Evolutionary conservation across 352 stramenopile genomes (phyloP).

Genomic region (Phytopythium chamaehyphon): DNA sequence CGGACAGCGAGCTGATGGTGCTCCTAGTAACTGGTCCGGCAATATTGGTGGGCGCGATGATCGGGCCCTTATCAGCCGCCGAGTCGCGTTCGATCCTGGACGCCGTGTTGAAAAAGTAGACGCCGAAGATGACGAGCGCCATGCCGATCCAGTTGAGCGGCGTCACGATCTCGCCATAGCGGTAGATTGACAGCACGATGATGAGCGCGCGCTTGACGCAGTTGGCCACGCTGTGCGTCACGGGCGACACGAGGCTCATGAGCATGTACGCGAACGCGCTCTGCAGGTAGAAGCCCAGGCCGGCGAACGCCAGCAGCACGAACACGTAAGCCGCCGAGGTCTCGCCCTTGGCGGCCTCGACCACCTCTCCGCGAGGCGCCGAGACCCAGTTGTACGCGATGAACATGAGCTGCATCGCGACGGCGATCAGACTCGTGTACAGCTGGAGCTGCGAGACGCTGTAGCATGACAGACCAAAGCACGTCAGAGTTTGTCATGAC

Average conservation of each 20-base stretch:
- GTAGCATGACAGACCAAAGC: no score
- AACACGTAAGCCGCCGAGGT: constrained; percentile 43
- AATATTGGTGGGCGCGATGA: constrained; percentile 23
- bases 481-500: no score
- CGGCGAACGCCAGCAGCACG: constrained; percentile 55
- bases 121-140: constrained; percentile 79
- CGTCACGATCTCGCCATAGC: constrained; percentile 86
- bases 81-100: constrained; percentile 60
- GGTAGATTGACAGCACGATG: constrained; percentile 89
- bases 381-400: constrained; percentile 65
- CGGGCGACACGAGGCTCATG: constrained; percentile 89
- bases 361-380: constrained; percentile 19
- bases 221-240: constrained; percentile 90
- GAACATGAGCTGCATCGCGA: constrained; percentile 81
- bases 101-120: constrained; percentile 85
- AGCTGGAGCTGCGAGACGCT: constrained; percentile 86
- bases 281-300: constrained; percentile 88
- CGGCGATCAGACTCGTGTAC: constrained; percentile 86
- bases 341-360: constrained; percentile 20
- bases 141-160: constrained; percentile 83
- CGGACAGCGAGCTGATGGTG: constrained; percentile 52
- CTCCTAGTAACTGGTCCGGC: constrained; percentile 31
- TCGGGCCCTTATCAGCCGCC: constrained; percentile 17
- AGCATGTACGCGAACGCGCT: constrained; percentile 88
- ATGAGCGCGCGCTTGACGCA: constrained; percentile 89